Conservation (phyloP, 2,329 filamentous ascomycete genomes). For the Aquanectria penicillioides region DNA sequence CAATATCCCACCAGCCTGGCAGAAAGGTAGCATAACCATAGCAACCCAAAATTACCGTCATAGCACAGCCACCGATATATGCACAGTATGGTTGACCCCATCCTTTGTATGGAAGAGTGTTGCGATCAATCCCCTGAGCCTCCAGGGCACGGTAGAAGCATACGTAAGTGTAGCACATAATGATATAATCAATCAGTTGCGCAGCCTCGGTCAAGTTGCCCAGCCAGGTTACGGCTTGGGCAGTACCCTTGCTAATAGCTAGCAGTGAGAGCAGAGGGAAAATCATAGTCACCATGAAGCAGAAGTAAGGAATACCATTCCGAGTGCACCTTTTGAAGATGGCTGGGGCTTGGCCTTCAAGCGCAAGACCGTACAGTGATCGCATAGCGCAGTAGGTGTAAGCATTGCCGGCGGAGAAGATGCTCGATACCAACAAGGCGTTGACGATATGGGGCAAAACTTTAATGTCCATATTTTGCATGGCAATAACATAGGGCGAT, state of each 20-base stretch:
- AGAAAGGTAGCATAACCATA: slow-evolving; percentile 64
- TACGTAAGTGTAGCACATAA: slow-evolving; percentile 57
- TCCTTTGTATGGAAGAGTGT: slow-evolving; percentile 63
- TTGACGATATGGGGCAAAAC: slow-evolving; percentile 12
- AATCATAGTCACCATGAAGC: slow-evolving; percentile 14
- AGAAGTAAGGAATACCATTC: slow-evolving; percentile 4
- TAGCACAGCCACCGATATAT: slow-evolving; percentile 53
- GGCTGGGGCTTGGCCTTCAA: slow-evolving; percentile 11
- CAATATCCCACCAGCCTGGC: slow-evolving; percentile 53
- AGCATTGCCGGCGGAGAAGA: slow-evolving; percentile 17
- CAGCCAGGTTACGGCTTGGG: slow-evolving; percentile 58
- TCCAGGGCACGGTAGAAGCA: slow-evolving; percentile 60
- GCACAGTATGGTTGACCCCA: slow-evolving; percentile 65
- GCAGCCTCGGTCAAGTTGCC: slow-evolving; percentile 63
- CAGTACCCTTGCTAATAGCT: neutral
- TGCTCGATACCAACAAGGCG: slow-evolving; percentile 5
- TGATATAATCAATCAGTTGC: slow-evolving; percentile 68
- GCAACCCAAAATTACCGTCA: neutral
- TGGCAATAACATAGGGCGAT: slow-evolving; percentile 65
- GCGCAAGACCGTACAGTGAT: slow-evolving; percentile 46
- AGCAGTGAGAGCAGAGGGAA: slow-evolving; percentile 4
- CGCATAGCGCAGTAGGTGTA: slow-evolving; percentile 9
- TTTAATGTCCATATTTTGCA: slow-evolving; percentile 1
- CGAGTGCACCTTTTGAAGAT: slow-evolving; percentile 3
- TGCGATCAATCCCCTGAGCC: slow-evolving; percentile 62